Percentiles rank a stretch among this genome's conserved stretches.
Evolutionary conservation across 2,329 filamentous ascomycete species (phyloP).

Genomic region (Beauveria sp.): DNA sequence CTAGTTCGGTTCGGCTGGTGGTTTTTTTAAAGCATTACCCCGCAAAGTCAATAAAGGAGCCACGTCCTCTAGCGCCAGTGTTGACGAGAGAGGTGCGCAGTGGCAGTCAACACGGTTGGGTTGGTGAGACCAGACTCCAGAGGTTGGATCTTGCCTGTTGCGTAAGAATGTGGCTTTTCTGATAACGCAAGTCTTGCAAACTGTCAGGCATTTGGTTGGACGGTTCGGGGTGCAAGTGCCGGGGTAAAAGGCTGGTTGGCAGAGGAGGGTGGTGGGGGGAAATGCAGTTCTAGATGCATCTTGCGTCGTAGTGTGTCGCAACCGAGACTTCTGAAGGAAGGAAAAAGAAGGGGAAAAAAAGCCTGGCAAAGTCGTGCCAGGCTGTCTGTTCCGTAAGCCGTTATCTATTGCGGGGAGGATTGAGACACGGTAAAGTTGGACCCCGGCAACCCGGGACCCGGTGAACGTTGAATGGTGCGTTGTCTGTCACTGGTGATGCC

Average conservation of each 20-base stretch:
- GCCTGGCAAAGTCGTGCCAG: too few species aligned
- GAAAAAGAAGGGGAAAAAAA: too few species aligned
- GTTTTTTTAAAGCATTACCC: background rate
- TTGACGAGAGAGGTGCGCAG: background rate
- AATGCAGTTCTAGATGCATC: conserved; percentile 10
- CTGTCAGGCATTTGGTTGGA: background rate
- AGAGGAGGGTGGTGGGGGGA: background rate
- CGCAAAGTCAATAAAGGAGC: background rate
- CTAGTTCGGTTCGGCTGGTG: too few species aligned
- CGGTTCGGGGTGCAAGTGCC: background rate
- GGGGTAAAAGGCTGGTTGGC: background rate
- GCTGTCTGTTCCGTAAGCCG: too few species aligned
- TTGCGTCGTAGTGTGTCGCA: conserved; percentile 4
- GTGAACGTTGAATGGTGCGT: too few species aligned
- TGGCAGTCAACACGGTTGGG: background rate
- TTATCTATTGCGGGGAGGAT: background rate
- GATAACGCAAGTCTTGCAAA: background rate
- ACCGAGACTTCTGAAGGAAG: too few species aligned
- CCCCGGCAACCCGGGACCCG: too few species aligned
- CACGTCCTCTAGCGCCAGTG: background rate
- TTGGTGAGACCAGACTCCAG: too few species aligned
- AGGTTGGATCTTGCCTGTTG: background rate
- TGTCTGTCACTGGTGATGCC: too few species aligned
- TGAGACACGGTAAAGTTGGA: too few species aligned
- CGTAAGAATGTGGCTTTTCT: background rate